Conservation (phyloP, 2,329 filamentous ascomycete species). For the Mariannaea elegans region DNA sequence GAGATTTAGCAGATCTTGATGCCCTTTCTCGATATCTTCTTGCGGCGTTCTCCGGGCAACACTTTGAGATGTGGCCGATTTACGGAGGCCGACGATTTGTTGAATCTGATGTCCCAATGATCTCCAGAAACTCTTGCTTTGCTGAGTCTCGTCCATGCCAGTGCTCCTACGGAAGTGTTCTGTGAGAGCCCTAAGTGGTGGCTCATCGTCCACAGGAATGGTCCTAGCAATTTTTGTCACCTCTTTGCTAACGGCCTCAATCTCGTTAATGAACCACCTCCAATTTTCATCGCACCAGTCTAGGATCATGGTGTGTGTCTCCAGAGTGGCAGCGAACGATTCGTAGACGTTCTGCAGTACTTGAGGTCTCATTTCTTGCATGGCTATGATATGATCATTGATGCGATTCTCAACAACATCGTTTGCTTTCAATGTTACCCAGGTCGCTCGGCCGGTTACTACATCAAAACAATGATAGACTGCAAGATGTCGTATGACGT, state of each 20-base stretch:
- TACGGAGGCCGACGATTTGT: too few species aligned
- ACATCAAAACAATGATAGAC: conserved; percentile 31
- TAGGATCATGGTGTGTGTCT: conserved; percentile 15
- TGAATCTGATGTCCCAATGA: too few species aligned
- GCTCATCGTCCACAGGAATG: not conserved
- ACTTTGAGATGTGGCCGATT: too few species aligned
- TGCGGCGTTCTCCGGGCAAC: too few species aligned
- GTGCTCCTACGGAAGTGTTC: not conserved
- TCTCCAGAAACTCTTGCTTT: not conserved
- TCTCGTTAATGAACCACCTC: conserved; percentile 27
- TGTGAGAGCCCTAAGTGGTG: not conserved
- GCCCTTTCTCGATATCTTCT: not conserved
- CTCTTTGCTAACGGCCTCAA: not conserved
- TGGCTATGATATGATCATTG: not conserved
- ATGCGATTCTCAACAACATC: conserved; percentile 5
- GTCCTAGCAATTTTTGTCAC: conserved; percentile 11
- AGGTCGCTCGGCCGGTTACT: not conserved
- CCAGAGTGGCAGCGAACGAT: conserved; percentile 2
- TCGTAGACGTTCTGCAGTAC: not conserved
- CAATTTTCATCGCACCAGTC: conserved; percentile 30
- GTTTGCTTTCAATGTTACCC: conserved; percentile 28
- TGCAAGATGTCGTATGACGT: conserved; percentile 23
- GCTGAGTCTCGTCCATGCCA: not conserved
- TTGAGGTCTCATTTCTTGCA: not conserved
- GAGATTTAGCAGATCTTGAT: not conserved